Conservation (phyloP, 148 eudicot species). For the Gaultheria prostrata region DNA sequence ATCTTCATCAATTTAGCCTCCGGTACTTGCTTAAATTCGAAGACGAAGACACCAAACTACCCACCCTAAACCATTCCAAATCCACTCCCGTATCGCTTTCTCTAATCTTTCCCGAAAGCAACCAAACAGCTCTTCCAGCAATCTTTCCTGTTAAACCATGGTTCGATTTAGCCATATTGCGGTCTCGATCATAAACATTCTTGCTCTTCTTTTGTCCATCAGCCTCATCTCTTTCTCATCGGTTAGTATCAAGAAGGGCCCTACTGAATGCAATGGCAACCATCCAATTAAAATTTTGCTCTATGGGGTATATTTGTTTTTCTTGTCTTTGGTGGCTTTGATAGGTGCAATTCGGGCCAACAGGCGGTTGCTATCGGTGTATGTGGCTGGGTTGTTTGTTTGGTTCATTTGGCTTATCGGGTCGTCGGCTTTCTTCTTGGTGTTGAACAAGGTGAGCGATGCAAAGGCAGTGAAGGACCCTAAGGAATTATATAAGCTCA, state of each 20-base stretch:
- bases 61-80: background rate
- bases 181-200: background rate
- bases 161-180: slow-evolving; percentile 1
- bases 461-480: slow-evolving; percentile 2
- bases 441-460: background rate
- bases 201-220: background rate
- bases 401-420: background rate
- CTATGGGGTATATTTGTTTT: background rate
- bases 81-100: background rate
- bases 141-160: background rate
- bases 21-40: background rate
- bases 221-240: background rate
- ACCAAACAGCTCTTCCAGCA: background rate
- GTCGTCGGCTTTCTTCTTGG: background rate
- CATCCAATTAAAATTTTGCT: background rate
- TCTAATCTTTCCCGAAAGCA: background rate
- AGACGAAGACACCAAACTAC: background rate
- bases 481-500: slow-evolving; percentile 4
- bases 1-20: background rate
- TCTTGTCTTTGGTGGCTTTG: background rate
- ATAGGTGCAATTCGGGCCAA: slow-evolving; percentile 5
- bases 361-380: background rate
- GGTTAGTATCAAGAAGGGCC: background rate
- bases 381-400: background rate
- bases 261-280: background rate